Conservation (phyloP, 495 filamentous ascomycete genomes). For the Xanthoparmelia taractica region DNA sequence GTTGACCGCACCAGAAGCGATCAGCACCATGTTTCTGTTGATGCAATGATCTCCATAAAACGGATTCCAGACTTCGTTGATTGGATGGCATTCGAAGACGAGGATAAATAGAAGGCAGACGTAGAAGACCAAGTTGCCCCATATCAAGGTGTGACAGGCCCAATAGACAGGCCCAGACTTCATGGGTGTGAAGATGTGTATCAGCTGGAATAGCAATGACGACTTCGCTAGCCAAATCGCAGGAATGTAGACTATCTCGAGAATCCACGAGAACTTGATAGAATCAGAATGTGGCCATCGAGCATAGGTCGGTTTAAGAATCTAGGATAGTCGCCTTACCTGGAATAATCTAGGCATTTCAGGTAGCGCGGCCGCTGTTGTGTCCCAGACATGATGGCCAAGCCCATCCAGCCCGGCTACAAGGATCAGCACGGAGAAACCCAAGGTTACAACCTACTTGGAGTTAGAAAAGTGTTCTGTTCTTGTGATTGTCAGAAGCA, state of each 20-base stretch:
- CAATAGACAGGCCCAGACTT: conserved; percentile 21
- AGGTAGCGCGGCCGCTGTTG: not conserved
- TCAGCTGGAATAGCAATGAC: conserved; percentile 22
- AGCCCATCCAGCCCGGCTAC: not conserved
- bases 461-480: not conserved
- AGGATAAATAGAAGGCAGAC: conserved; percentile 14
- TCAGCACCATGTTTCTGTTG: not conserved
- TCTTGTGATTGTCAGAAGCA: no score
- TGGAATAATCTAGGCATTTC: not conserved
- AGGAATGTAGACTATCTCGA: conserved; percentile 20
- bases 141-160: conserved; percentile 21
- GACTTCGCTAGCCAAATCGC: conserved; percentile 13
- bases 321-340: not conserved
- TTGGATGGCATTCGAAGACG: conserved; percentile 24
- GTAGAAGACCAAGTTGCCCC: conserved; percentile 19
- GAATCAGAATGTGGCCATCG: not conserved
- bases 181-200: conserved; percentile 24
- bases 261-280: conserved; percentile 16
- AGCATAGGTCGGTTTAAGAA: not conserved
- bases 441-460: not conserved
- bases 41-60: conserved; percentile 8
- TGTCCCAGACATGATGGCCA: conserved; percentile 1
- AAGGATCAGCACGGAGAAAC: not conserved
- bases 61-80: conserved; percentile 11
- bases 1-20: conserved; percentile 16